Evolutionary conservation across 805 yeast genomes (phyloP).

Genomic region (Teunomyces funiuensis): DNA sequence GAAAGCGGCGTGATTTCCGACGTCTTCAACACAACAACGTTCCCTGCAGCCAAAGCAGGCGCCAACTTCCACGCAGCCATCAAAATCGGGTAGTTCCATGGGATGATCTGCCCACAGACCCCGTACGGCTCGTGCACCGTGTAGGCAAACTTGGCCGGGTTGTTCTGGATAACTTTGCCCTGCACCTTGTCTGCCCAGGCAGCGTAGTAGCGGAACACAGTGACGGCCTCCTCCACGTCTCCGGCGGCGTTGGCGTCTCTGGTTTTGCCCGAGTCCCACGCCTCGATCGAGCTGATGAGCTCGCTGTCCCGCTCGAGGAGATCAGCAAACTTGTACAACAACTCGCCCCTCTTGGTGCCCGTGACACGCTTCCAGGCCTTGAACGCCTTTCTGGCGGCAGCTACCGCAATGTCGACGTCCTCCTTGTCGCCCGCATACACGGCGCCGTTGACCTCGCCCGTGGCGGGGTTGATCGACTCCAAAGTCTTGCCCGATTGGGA

Average conservation of each 20-base stretch:
- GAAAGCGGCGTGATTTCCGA: conserved; percentile 78
- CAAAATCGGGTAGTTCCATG: conserved; percentile 68
- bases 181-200: conserved; percentile 62
- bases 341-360: conserved; percentile 41
- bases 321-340: conserved; percentile 39
- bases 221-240: conserved; percentile 49
- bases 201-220: conserved; percentile 52
- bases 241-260: conserved; percentile 45
- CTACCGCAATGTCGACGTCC: conserved; percentile 44
- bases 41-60: conserved; percentile 81
- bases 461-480: conserved; percentile 44
- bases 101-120: conserved; percentile 68
- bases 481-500: conserved; percentile 37
- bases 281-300: conserved; percentile 39
- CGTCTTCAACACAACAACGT: conserved; percentile 67
- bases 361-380: conserved; percentile 47
- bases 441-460: conserved; percentile 42
- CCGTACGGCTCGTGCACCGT: conserved; percentile 68
- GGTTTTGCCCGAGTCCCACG: conserved; percentile 51
- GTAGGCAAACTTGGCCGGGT: conserved; percentile 57
- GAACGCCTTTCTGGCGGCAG: conserved; percentile 39
- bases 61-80: conserved; percentile 83
- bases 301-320: conserved; percentile 33
- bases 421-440: conserved; percentile 43
- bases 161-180: conserved; percentile 45